These are phyloP conservation scores for Metschnikowia kunwiensis DNA, from an alignment of 805 yeast species.

Conservation along the genomic window DNA sequence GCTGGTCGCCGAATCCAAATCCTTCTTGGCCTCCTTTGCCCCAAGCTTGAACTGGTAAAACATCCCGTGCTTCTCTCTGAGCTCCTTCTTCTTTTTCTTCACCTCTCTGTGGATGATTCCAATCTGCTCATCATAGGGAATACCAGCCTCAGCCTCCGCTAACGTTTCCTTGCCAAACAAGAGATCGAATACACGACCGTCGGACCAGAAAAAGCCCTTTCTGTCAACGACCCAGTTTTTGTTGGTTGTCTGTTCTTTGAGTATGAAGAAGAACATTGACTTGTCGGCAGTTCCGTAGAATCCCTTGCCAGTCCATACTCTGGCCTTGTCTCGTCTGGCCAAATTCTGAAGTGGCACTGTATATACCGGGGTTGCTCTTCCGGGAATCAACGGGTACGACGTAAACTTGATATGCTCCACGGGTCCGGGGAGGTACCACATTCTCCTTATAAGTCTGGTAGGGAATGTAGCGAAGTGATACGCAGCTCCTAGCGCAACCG, in stretches of 20 bases:
- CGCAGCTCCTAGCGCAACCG: slow-evolving; percentile 28
- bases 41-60: slow-evolving; percentile 56
- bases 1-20: slow-evolving; percentile 23
- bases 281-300: slow-evolving; percentile 80
- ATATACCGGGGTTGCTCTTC: slow-evolving; percentile 69
- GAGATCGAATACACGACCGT: slow-evolving; percentile 79
- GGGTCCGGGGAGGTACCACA: slow-evolving; percentile 70
- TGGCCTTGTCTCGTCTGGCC: slow-evolving; percentile 55
- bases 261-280: slow-evolving; percentile 66
- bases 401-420: slow-evolving; percentile 59
- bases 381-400: slow-evolving; percentile 74
- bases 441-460: slow-evolving; percentile 66
- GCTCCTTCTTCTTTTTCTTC: slow-evolving; percentile 47
- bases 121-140: slow-evolving; percentile 58
- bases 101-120: slow-evolving; percentile 47
- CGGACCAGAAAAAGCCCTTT: slow-evolving; percentile 90
- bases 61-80: slow-evolving; percentile 53
- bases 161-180: slow-evolving; percentile 77
- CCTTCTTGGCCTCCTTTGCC: slow-evolving; percentile 31
- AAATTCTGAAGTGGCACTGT: slow-evolving; percentile 60
- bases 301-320: slow-evolving; percentile 85
- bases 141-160: slow-evolving; percentile 72
- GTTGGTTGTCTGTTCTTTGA: slow-evolving; percentile 50
- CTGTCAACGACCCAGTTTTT: slow-evolving; percentile 79
- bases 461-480: slow-evolving; percentile 47